These are phyloP conservation scores for Pilobolus umbonatus DNA, from an alignment of 192 early-diverging fungal genomes.

Conservation along the genomic window DNA sequence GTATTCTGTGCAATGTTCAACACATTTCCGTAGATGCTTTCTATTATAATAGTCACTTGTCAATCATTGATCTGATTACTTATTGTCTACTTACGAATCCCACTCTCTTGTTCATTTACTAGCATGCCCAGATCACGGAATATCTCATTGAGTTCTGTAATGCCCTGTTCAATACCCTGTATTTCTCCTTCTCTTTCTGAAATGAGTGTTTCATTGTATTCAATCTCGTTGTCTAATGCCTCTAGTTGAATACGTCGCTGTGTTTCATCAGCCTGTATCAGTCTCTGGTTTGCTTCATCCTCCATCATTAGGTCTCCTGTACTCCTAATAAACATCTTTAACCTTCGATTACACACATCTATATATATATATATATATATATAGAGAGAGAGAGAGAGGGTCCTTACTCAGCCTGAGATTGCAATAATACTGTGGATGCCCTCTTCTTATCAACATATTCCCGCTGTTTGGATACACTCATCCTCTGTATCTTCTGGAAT, in stretches of 20 bases:
- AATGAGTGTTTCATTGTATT: constrained; percentile 93
- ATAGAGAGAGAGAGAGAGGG: not conserved
- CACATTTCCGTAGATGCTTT: constrained; percentile 96
- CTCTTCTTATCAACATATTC: constrained; percentile 80
- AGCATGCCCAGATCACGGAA: constrained; percentile 94
- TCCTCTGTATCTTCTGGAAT: constrained; percentile 81
- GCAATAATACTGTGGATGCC: constrained; percentile 33
- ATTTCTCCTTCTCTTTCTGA: constrained; percentile 92
- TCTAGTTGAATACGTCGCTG: constrained; percentile 60
- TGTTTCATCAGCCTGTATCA: constrained; percentile 54
- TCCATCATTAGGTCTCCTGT: constrained; percentile 33
- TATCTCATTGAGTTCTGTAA: constrained; percentile 93
- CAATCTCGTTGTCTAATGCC: constrained; percentile 85
- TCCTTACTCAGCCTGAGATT: constrained; percentile 27
- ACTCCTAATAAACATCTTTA: not conserved
- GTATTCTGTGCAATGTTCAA: constrained; percentile 72
- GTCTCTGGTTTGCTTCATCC: constrained; percentile 45
- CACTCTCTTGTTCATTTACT: constrained; percentile 94
- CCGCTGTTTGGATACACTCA: constrained; percentile 77
- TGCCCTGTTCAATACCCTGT: constrained; percentile 87
- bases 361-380: not conserved
- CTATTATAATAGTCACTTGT: constrained; percentile 37
- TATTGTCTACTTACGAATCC: constrained; percentile 60
- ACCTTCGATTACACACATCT: not conserved
- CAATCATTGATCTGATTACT: not conserved